These are phyloP conservation scores for Anisodus acutangulus DNA, from an alignment of 257 asterid genomes.

Conservation along the genomic window DNA sequence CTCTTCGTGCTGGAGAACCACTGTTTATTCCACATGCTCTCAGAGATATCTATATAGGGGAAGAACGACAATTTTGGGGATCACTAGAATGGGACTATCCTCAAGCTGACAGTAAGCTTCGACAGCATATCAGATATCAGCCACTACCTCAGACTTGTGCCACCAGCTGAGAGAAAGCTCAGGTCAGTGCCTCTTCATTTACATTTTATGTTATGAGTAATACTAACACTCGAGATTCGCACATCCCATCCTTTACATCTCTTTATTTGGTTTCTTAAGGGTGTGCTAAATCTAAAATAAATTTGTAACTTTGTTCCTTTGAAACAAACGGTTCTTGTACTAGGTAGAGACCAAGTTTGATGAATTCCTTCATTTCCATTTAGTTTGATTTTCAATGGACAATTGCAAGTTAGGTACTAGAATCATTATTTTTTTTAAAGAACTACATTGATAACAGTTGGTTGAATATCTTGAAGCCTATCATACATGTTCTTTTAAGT, in stretches of 20 bases:
- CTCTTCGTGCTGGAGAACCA: slow-evolving; percentile 5
- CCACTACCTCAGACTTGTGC: background rate
- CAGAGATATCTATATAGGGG: background rate
- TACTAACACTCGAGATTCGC: background rate
- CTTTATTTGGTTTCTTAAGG: background rate
- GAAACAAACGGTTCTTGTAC: background rate
- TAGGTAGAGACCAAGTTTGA: background rate
- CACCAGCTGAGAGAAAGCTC: background rate
- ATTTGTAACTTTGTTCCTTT: background rate
- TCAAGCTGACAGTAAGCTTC: background rate
- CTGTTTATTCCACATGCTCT: background rate
- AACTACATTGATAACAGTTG: too few relatives aligned
- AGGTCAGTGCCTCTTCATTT: background rate
- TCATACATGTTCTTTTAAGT: too few relatives aligned
- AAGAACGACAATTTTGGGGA: background rate
- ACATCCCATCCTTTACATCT: background rate
- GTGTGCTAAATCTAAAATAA: background rate
- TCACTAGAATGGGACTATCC: slow-evolving; percentile 19
- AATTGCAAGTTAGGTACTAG: too few relatives aligned
- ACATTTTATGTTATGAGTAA: background rate
- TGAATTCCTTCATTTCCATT: too few relatives aligned
- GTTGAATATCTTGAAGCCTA: too few relatives aligned
- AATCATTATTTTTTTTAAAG: too few relatives aligned
- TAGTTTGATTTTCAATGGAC: too few relatives aligned
- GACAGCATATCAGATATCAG: background rate